Evolutionary conservation across 805 yeast species (phyloP), one percentile per base, ranked within the genome.

Genomic region (Ogataea pini): DNA sequence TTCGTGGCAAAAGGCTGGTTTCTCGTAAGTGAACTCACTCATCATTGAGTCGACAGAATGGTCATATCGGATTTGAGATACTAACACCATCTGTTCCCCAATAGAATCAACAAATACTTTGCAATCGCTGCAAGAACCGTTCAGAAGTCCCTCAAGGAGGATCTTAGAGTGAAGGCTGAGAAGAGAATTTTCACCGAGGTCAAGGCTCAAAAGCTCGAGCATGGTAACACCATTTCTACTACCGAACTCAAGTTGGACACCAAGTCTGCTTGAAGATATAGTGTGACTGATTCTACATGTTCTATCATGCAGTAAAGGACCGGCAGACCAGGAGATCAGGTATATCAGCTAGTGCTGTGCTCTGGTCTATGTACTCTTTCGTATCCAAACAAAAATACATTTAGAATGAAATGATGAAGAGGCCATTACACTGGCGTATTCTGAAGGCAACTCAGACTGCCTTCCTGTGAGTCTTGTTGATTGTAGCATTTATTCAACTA

Each of bases 41-140:
- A 8, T 7, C 16, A 28, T 39, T 18, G 33, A 17, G 25, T 16
- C 25, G 16, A 10, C n/a, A 6, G 17, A 25, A 41, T 18, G 38
- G 44, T 31, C 31, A 32, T 41, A 41, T 31, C 44, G 44, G 37
- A 36, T 13, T 16, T 29, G 42, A 19, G 14, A 9, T 44, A 44
- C 42, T 44, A 44, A 44, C 47, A 36, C 16, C 17, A n/a, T 31
- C n/a, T n/a, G n/a, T n/a, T n/a, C n/a, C n/a, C n/a, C n/a, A n/a
- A n/a, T 31, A 39, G 86, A 58, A 82, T 86, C 77, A 89, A 88
- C 86, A 87, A 85, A 71, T 92, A 92, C 73, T 78, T 91, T 71
- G 81, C 96, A 59, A 79, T 92, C 66, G 88, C 97, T 65, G 96
- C 97, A 65, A 83, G 83, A 69, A 80, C 96, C 54, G 81, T 89